Evolutionary conservation across 352 stramenopile species (phyloP).

Genomic region (Globisporangium cystogenes): DNA sequence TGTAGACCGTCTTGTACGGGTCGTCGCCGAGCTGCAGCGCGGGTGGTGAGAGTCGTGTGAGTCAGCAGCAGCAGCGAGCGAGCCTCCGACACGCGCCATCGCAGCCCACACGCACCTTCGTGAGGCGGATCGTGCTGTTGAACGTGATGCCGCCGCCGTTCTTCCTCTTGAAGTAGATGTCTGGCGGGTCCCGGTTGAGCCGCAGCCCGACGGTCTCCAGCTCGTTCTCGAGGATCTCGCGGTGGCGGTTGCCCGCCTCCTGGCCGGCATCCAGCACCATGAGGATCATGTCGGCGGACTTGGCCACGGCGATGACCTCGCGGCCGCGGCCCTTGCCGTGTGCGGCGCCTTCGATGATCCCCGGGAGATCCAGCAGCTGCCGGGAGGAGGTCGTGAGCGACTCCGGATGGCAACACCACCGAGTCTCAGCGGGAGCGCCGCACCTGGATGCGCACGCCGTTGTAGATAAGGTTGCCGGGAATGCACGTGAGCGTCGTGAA

Average conservation of each 20-base stretch:
- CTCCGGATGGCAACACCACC: too few relatives aligned
- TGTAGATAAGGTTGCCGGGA: slow-evolving; percentile 95
- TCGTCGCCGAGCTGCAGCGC: slow-evolving; percentile 68
- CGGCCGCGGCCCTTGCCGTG: slow-evolving; percentile 96
- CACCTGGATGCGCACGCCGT: slow-evolving; percentile 94
- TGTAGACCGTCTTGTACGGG: slow-evolving; percentile 86
- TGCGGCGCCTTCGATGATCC: slow-evolving; percentile 99
- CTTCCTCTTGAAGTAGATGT: slow-evolving; percentile 97
- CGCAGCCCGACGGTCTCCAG: slow-evolving; percentile 97
- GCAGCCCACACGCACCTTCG: slow-evolving; percentile 54
- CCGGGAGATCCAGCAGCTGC: slow-evolving; percentile 97
- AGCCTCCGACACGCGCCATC: neutral
- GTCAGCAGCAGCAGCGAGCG: slow-evolving; percentile 1
- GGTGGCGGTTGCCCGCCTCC: slow-evolving; percentile 95
- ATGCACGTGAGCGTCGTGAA: slow-evolving; percentile 99
- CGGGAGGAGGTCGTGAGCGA: neutral
- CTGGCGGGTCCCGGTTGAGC: slow-evolving; percentile 95
- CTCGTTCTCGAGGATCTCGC: slow-evolving; percentile 98
- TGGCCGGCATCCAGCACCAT: slow-evolving; percentile 99
- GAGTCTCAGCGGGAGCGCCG: neutral
- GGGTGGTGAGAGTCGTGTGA: neutral
- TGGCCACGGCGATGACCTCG: slow-evolving; percentile 98
- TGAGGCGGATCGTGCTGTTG: slow-evolving; percentile 94
- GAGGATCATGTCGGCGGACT: slow-evolving; percentile 98
- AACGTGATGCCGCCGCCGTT: slow-evolving; percentile 94